Evolutionary conservation across 352 stramenopile genomes (phyloP), one percentile per base, ranked within the genome.

Genomic region (Globisporangium irregulare): DNA sequence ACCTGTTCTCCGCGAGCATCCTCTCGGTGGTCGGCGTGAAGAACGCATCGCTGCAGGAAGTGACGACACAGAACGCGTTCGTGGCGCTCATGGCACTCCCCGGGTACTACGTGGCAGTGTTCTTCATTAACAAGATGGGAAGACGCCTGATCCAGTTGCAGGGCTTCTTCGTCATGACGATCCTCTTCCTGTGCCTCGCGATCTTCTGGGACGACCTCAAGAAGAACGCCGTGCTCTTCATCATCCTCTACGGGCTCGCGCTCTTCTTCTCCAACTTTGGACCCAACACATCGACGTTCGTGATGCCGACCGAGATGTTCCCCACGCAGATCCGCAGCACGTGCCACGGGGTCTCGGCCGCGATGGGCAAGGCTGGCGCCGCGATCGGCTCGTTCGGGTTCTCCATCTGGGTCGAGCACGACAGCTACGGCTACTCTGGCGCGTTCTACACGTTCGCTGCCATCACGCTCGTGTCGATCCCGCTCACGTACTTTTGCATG

Each of bases 251-350:
- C 71, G 83, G 85, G 0, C 69, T 91, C 18, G 75, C 85, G 1
- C 82, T 96, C 36, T 94, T 93, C 67, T 92, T 92, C 68, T 85
- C 84, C 57, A 94, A 96, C 71, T 96, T 97, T 66, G 90, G 90
- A 0, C 89, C 90, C 32, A 95, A 95, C 72, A 84, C 74, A 60
- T 92, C 89, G 32, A 97, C 89, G 6, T 97, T 97, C 74, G 84
- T 97, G 20, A 84, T 98, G 75, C 91, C 91, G 0, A 90, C 91
- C 0, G 93, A 97, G 74, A 92, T 97, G 63, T 87, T 81, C 67
- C 81, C 81, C 7, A 97, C 91, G 8, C 79, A 92, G 54, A 92
- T 97, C 69, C 82, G 91, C 18, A 93, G 84, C 25, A 88, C 87
- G 41, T 95, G 89, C 67, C 90, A 97, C 74, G 91, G 92, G 15